Evolutionary conservation across 2,329 filamentous ascomycete genomes (phyloP).

Genomic region (Colletotrichum spinosum): DNA sequence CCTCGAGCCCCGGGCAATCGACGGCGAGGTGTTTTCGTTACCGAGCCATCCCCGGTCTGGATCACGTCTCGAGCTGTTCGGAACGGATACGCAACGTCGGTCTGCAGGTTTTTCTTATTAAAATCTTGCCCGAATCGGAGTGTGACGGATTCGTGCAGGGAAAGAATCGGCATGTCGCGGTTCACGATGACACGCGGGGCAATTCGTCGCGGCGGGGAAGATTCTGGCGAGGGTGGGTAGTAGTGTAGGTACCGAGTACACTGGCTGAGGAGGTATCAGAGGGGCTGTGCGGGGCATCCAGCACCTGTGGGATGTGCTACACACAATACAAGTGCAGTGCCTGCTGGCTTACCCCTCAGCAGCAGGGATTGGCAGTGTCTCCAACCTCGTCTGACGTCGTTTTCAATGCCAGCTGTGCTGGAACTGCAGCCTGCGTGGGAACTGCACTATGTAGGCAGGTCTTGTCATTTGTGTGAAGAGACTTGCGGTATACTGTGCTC

Average conservation of each 20-base stretch:
- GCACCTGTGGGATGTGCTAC: no score
- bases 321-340: no score
- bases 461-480: no score
- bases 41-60: slow-evolving; percentile 6
- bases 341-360: slow-evolving; percentile 22
- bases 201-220: slow-evolving; percentile 2
- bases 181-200: slow-evolving; percentile 12
- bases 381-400: slow-evolving; percentile 26
- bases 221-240: no score
- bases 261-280: no score
- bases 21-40: background rate
- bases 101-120: no score
- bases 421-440: no score
- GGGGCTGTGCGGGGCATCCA: slow-evolving; percentile 11
- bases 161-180: background rate
- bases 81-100: no score
- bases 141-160: slow-evolving; percentile 8
- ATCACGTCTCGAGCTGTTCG: background rate
- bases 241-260: no score
- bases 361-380: slow-evolving; percentile 14
- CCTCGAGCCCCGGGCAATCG: no score
- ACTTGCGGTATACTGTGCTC: no score
- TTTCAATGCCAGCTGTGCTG: background rate
- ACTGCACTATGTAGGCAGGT: no score
- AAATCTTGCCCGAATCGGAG: background rate